A percentile compares a stretch with the other conserved stretches of the same genome.
phyloP scores from a whole-genome alignment of 345 rosid genomes.

The Citrus australasica region DNA sequence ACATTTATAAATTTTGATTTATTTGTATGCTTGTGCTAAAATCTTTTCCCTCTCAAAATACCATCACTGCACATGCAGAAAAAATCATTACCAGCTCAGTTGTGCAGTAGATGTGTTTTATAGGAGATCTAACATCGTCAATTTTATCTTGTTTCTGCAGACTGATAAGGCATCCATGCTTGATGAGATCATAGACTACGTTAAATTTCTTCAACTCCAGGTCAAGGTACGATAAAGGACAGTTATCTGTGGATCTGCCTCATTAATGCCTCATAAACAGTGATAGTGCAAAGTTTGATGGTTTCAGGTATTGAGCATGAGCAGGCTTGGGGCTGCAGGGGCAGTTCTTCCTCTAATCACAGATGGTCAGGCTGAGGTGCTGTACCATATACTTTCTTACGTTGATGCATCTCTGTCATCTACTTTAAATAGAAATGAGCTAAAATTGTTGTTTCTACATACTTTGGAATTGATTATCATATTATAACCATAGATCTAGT shows the following conservation, averaged over 20 bases:
- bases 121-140: background rate
- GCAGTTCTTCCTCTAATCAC: slow-evolving; percentile 47
- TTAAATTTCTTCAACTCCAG: slow-evolving; percentile 64
- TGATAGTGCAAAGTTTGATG: background rate
- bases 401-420: background rate
- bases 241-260: background rate
- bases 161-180: slow-evolving; percentile 68
- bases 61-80: background rate
- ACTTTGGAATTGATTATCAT: background rate
- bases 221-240: slow-evolving; percentile 41
- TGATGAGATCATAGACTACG: slow-evolving; percentile 63
- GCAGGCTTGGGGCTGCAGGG: slow-evolving; percentile 51
- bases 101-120: background rate
- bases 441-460: background rate
- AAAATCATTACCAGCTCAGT: background rate
- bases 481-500: background rate
- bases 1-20: background rate
- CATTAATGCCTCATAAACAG: background rate
- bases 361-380: slow-evolving; percentile 38
- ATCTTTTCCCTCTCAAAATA: background rate
- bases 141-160: slow-evolving; percentile 28
- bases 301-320: slow-evolving; percentile 52
- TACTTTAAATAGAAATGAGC: background rate
- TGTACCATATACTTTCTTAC: background rate
- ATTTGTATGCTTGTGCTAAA: background rate